Conservation (phyloP, 139 green algal genomes). For the Yamagishiella unicocca region DNA sequence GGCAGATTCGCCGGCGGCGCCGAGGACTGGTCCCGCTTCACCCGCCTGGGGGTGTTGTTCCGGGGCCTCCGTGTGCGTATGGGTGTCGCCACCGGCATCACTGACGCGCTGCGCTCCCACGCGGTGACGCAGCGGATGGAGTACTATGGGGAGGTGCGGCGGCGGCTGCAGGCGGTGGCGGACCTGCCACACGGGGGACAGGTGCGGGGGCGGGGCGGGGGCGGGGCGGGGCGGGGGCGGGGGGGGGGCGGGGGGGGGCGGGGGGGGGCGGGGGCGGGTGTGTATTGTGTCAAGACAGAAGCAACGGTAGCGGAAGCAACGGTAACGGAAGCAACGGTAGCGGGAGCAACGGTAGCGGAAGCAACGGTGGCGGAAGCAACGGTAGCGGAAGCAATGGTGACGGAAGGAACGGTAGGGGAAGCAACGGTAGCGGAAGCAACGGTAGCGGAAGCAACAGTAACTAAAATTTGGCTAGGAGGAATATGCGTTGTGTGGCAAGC, state of each 20-base stretch:
- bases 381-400: too few species aligned
- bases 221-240: not conserved
- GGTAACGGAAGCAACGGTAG: too few species aligned
- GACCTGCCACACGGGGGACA: conserved; percentile 72
- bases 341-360: too few species aligned
- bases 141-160: conserved; percentile 70
- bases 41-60: conserved; percentile 30
- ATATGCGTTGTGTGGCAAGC: too few species aligned
- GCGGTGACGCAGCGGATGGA: conserved; percentile 70
- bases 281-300: not conserved
- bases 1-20: not conserved
- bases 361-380: too few species aligned
- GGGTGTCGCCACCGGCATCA: conserved; percentile 62
- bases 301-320: too few species aligned
- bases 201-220: conserved; percentile 39
- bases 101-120: conserved; percentile 62
- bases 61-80: conserved; percentile 58
- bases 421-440: too few species aligned
- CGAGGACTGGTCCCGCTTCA: not conserved
- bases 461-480: too few species aligned
- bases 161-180: conserved; percentile 66
- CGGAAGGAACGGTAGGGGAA: too few species aligned
- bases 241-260: too few species aligned
- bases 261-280: too few species aligned
- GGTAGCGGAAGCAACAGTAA: too few species aligned